Evolutionary conservation across 2,329 filamentous ascomycete genomes (phyloP), one percentile per base, ranked within the genome.

Genomic region (Botryotinia narcissicola): DNA sequence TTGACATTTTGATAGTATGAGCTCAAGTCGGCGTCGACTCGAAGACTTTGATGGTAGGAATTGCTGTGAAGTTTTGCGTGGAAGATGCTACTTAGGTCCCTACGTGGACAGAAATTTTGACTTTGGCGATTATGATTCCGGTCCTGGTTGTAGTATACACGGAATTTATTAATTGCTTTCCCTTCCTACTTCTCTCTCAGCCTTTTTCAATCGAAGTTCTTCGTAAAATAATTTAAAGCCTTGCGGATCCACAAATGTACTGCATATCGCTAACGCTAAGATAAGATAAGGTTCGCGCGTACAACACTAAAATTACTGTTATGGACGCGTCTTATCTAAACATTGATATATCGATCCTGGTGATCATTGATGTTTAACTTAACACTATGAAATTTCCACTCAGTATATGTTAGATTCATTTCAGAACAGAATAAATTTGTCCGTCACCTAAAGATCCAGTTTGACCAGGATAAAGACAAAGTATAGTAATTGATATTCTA

Each of bases 1-100:
- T 72, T 29, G 79, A 76, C 80, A 81, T 81, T 40, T 70, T 76
- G 44, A 59, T 32, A 54, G 20, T 66, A 35, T 46, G 22, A 32
- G 61, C 25, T 40, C 37, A n/a, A 62, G 60, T n/a, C 12, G 60
- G 37, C 25, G 22, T 14, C 37, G 29, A 32, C 14, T 69, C 6
- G 25, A 25, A 57, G 22, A 57, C 35, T 29, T 42, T 44, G 12
- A 48, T 32, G 42, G 48, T 12, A 25, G n/a, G 32, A 68, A 54
- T 68, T 29, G 25, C 10, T 8, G 25, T 40, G 12, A 69, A n/a
- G 37, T n/a, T n/a, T 40, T 62, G 59, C 32, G 35, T 9, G 35
- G 4, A n/a, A n/a, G 25, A 57, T 25, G 22, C 18, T 42, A 22
- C 22, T 57, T 42, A 25, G 22, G 44, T 68, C 57, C 25, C 25